A percentile compares a stretch with the other conserved stretches of the same genome.
These are phyloP conservation scores for Scleroderma citrinum DNA, from an alignment of 768 basidiomycete genomes.

Conservation along the genomic window DNA sequence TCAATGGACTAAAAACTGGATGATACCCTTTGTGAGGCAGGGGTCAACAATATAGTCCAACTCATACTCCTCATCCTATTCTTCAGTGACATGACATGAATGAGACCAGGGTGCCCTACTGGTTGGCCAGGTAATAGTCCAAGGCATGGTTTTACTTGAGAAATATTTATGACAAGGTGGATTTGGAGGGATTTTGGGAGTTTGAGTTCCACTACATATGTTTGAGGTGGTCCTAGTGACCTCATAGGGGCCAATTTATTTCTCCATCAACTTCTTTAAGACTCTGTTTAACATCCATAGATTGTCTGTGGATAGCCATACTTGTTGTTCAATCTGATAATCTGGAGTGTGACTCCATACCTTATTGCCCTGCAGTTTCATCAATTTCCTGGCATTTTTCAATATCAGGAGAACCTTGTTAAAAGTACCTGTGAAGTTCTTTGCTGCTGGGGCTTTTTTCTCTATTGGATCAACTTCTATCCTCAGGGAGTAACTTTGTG, in stretches of 20 bases:
- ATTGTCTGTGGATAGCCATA: slow-evolving; percentile 18
- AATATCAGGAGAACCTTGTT: too few species aligned
- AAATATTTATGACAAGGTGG: neutral
- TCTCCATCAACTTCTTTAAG: slow-evolving; percentile 19
- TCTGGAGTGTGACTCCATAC: neutral
- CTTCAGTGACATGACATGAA: neutral
- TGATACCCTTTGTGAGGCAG: too few species aligned
- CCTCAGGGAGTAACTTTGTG: too few species aligned
- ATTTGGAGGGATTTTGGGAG: neutral
- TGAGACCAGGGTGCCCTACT: neutral
- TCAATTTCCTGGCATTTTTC: too few species aligned
- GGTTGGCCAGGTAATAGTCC: neutral
- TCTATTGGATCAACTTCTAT: too few species aligned
- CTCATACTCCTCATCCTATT: neutral
- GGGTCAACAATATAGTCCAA: too few species aligned
- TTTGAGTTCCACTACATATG: neutral
- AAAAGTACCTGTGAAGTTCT: neutral
- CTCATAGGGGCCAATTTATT: slow-evolving; percentile 15
- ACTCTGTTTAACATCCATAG: slow-evolving; percentile 15
- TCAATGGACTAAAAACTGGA: too few species aligned
- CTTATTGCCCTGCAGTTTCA: too few species aligned
- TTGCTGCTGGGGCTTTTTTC: neutral
- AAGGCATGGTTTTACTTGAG: neutral
- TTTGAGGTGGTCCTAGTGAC: slow-evolving; percentile 8
- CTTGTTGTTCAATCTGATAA: slow-evolving; percentile 16